Conservation (phyloP, 768 basidiomycete species). For the Boletus reticulatus region DNA sequence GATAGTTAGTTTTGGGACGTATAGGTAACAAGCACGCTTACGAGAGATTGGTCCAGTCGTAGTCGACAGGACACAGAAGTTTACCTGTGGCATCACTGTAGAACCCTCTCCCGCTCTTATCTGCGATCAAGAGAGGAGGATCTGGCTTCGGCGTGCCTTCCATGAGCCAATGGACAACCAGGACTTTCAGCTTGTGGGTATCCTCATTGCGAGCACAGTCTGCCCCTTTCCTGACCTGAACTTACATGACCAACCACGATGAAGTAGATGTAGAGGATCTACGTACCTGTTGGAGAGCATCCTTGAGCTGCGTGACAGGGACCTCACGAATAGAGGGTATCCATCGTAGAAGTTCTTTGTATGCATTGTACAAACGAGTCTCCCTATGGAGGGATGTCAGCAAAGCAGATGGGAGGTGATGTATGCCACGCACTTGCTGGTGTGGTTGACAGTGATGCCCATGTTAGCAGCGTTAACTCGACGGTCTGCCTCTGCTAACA, state of each 20-base stretch:
- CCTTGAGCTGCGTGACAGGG: not conserved
- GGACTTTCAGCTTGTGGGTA: not conserved
- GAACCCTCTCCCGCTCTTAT: not conserved
- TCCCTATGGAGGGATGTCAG: not conserved
- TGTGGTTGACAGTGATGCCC: not conserved
- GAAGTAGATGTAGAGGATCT: not conserved
- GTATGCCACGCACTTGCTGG: not conserved
- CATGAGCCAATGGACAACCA: slow-evolving; percentile 1
- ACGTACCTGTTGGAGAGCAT: not conserved
- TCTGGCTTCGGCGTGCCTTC: not conserved
- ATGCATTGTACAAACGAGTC: not conserved
- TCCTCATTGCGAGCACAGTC: not conserved
- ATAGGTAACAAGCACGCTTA: not conserved
- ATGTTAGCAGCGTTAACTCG: not conserved
- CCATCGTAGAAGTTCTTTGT: not conserved
- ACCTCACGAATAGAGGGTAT: not conserved
- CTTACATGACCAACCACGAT: not conserved
- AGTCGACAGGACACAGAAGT: not conserved
- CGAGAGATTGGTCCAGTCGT: not conserved
- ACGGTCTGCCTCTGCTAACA: not conserved
- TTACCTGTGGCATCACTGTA: not conserved
- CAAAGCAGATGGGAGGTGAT: too few relatives aligned
- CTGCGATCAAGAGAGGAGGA: not conserved
- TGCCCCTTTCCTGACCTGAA: not conserved
- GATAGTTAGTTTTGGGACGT: not conserved